Evolutionary conservation across 306 rosid species (phyloP).

Genomic region (Clitoria ternatea): DNA sequence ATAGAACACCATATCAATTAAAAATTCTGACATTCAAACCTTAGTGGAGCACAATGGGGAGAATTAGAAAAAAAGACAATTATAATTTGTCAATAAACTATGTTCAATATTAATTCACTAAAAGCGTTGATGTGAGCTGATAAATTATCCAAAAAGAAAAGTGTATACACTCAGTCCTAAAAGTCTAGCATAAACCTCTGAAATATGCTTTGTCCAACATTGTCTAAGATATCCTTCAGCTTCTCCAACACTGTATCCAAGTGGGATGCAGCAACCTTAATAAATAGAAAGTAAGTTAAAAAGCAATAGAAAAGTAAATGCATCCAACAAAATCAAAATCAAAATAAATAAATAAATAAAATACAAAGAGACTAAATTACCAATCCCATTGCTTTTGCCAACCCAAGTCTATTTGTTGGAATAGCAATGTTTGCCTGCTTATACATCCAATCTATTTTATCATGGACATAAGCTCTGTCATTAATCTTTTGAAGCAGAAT

Average conservation of each 20-base stretch:
- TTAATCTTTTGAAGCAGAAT: constrained; percentile 87
- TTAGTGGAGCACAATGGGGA: not conserved
- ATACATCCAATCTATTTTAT: constrained; percentile 89
- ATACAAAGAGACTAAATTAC: constrained; percentile 40
- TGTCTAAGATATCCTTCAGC: constrained; percentile 87
- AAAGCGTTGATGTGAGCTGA: not conserved
- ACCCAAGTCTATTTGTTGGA: constrained; percentile 89
- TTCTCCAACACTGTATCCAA: constrained; percentile 94
- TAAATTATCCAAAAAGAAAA: constrained; percentile 20
- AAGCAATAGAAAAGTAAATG: constrained; percentile 29
- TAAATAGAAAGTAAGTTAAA: constrained; percentile 26
- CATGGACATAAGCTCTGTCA: constrained; percentile 77
- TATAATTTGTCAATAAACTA: constrained; percentile 6
- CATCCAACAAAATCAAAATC: not conserved
- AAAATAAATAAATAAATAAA: not conserved
- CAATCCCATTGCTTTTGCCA: constrained; percentile 98
- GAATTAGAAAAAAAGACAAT: not conserved
- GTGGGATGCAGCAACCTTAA: constrained; percentile 96
- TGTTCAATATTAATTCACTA: not conserved
- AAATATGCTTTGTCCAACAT: constrained; percentile 77
- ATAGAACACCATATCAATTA: not conserved
- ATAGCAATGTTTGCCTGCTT: constrained; percentile 66
- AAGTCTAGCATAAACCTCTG: constrained; percentile 60
- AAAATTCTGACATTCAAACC: constrained; percentile 7
- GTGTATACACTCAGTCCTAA: constrained; percentile 23